These are phyloP conservation scores for Platanthera zijinensis DNA, from an alignment of 106 monocot species.

Conservation along the genomic window DNA sequence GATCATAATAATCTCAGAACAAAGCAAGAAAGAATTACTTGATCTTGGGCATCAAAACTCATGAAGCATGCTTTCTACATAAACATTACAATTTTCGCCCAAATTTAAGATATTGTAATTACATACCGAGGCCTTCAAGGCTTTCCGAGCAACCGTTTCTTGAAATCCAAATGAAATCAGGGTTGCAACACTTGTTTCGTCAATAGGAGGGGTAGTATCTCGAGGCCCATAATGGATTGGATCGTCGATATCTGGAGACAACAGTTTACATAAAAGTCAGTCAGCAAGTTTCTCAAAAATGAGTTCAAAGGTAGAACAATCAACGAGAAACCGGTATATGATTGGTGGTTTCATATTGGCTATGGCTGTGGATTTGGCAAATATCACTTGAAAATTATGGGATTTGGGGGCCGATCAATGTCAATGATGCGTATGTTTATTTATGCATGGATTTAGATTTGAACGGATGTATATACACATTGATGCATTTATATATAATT, in stretches of 20 bases:
- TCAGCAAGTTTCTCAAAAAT: background rate
- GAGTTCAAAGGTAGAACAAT: background rate
- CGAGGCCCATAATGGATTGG: constrained; percentile 45
- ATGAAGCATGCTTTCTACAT: background rate
- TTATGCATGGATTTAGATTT: no score
- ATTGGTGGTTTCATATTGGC: background rate
- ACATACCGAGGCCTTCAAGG: constrained; percentile 81
- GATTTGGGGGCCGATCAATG: no score
- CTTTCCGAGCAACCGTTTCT: constrained; percentile 79
- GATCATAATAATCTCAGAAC: background rate
- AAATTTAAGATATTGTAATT: constrained; percentile 6
- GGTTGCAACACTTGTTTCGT: constrained; percentile 73
- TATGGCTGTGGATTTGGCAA: no score
- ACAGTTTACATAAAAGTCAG: background rate
- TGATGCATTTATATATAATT: no score
- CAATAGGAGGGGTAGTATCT: constrained; percentile 23
- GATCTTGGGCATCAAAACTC: background rate
- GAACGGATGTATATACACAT: no score
- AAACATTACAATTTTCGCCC: background rate
- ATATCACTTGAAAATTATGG: no score
- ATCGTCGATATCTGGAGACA: constrained; percentile 62
- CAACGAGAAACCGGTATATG: background rate
- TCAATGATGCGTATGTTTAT: no score
- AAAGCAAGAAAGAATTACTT: background rate
- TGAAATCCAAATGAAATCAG: constrained; percentile 88